Evolutionary conservation across 495 filamentous ascomycete species (phyloP), one percentile per base, ranked within the genome.

Genomic region (Aspergillus egyptiacus): DNA sequence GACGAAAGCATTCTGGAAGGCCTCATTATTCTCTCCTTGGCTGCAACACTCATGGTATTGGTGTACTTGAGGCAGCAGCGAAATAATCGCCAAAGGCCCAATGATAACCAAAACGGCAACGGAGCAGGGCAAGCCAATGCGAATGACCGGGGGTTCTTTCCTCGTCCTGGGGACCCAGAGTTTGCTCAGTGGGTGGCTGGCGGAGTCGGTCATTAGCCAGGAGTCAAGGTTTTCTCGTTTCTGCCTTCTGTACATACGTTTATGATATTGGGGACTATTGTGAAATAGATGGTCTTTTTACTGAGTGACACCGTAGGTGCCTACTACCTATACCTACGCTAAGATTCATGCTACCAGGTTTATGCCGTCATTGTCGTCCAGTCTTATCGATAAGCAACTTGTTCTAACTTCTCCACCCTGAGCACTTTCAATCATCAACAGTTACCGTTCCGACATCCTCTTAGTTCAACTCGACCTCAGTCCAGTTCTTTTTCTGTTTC

Each of bases 11-110:
- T 94, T 5, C 52, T 96, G 9, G 93, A 99, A 65, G 91, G 84
- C 27, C 58, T 95, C 10, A 74, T 95, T 18, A 96, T 99, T 50
- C 66, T 95, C 2, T 82, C 76, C 1, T 63, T 97, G 32, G 83
- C 86, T 1, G 85, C 80, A 1, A 81, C 81, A 1, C 72, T 97
- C 23, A 76, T 85, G 1, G 80, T 87, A 41, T 67, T 97, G 47
- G 77, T 97, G 19, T 91, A 86, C 58, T 90, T 93, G 61, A 75
- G 94, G 23, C 83, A 89, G 47, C 85, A 91, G 57, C 73, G 86
- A 20, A 85, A 44, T 33, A 44, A 88, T 51, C 76, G 69, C 30
- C 70, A 77, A 39, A 68, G 72, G 33, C 74, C 74, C 49, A 69
- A 77, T 34, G 61, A 71, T 53, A 65, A 73, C 43, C 56, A 46